Evolutionary conservation across 2,329 filamentous ascomycete species (phyloP), one percentile per base, ranked within the genome.

Genomic region (Fusarium caatingaense): DNA sequence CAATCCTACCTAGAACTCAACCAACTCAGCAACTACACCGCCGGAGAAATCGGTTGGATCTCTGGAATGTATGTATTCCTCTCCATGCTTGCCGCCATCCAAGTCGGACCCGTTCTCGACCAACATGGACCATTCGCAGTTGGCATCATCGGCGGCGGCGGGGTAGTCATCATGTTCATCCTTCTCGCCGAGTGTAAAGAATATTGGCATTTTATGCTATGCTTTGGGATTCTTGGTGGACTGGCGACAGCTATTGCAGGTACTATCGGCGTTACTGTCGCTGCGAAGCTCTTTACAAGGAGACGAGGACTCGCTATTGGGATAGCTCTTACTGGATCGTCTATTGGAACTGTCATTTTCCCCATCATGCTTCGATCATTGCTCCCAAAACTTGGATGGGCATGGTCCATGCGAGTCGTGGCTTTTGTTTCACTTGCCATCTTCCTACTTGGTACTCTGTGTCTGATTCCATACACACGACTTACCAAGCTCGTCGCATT

Each of bases 1-100:
- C 60, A 64, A 13, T 64, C 60, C 9, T 64, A 64, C 18, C 60
- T 64, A 2, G 60, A 63, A 18, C 12, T 64, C 3, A 63, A 64
- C 16, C 60, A 64, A 20, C 49, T 64, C 12, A 46, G 48, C 4
- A 23, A 63, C n/a, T 64, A 64, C 8, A 55, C 60, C 15, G 42
- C 60, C 1, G 60, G 58, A 4, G 60, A 64, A 3, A 44, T 64
- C n/a, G 60, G 60, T 0, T 64, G 60, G 60, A 56, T 64, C 0
- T 18, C 48, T 2, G 60, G 60, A 20, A 64, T 63, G 48, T 64
- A 56, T 3, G 56, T 64, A 18, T 64, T 64, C 10, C n/a, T 64
- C 0, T 48, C 60, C 5, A 64, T 64, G 60, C 60, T 64, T 0
- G 58, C 47, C 4, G 42, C 58, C 2, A 64, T 64, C 0, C 60